These are phyloP conservation scores for Cryphonectria naterciae DNA, from an alignment of 2,329 filamentous ascomycete species.

Conservation along the genomic window DNA sequence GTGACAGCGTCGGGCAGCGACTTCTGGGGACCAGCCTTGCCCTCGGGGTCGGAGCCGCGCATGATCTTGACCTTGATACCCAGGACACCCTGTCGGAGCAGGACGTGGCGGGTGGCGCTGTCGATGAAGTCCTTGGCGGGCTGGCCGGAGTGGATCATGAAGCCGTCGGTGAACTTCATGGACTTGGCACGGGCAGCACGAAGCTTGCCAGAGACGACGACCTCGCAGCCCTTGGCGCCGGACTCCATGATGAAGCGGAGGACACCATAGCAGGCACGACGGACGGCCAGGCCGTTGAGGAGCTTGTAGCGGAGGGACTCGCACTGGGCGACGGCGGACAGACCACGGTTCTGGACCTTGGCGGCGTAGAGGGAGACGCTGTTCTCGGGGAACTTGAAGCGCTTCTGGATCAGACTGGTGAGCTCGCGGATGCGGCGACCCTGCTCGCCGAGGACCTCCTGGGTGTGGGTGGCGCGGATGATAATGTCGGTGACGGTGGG, in stretches of 20 bases:
- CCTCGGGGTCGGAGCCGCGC: conserved; percentile 98
- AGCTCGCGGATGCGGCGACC: conserved; percentile 99
- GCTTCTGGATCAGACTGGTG: conserved; percentile 99
- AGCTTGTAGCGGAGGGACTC: conserved; percentile 99
- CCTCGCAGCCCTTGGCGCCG: conserved; percentile 99
- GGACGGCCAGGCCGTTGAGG: conserved; percentile 98
- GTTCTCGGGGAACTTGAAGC: conserved; percentile 99
- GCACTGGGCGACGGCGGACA: conserved; percentile 99
- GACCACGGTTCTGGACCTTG: conserved; percentile 99
- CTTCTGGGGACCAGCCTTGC: conserved; percentile 98
- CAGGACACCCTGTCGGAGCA: conserved; percentile 98
- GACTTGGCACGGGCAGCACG: conserved; percentile 98
- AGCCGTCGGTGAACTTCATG: conserved; percentile 99
- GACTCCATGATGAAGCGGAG: conserved; percentile 99
- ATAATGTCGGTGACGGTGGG: conserved; percentile 99
- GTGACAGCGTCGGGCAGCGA: conserved; percentile 97
- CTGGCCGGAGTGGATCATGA: conserved; percentile 99
- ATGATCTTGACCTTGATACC: conserved; percentile 99
- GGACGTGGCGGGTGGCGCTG: conserved; percentile 96
- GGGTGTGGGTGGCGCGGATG: conserved; percentile 99
- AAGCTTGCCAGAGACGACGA: conserved; percentile 99
- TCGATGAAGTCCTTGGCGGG: conserved; percentile 99
- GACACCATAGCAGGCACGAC: conserved; percentile 99
- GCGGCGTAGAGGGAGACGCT: conserved; percentile 99
- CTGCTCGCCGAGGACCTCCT: conserved; percentile 99